These are phyloP conservation scores for Simplicillium aogashimaense DNA, from an alignment of 2,329 filamentous ascomycete species.

Conservation along the genomic window DNA sequence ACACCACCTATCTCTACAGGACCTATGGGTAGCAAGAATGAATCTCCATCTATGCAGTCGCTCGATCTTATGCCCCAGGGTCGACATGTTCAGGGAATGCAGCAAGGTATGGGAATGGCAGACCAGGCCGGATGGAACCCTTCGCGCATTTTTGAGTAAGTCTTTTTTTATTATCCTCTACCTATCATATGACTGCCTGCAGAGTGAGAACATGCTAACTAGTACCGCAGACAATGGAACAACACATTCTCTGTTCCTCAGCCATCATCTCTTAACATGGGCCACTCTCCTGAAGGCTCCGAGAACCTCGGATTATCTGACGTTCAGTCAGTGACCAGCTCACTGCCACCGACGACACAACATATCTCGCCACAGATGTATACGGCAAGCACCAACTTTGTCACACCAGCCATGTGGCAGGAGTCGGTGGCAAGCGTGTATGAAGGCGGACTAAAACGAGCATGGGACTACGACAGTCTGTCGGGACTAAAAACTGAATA, in stretches of 20 bases:
- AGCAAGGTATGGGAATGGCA: conserved; percentile 47
- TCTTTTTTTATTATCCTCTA: conserved; percentile 13
- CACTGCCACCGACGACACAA: conserved; percentile 33
- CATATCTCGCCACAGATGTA: conserved; percentile 41
- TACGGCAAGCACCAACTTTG: conserved; percentile 37
- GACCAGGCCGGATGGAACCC: conserved; percentile 73
- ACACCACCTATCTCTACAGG: conserved; percentile 71
- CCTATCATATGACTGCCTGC: too few relatives aligned
- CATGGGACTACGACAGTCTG: conserved; percentile 45
- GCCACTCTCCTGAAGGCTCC: conserved; percentile 41
- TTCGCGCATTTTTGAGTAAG: conserved; percentile 81
- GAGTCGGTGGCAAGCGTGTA: conserved; percentile 62
- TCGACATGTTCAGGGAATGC: conserved; percentile 40
- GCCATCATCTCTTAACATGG: conserved; percentile 40
- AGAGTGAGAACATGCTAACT: not conserved
- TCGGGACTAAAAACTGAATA: conserved; percentile 14
- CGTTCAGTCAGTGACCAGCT: conserved; percentile 35
- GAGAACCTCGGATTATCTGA: conserved; percentile 45
- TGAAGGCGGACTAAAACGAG: conserved; percentile 52
- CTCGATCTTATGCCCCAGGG: conserved; percentile 60
- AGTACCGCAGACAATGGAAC: conserved; percentile 71
- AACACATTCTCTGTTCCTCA: conserved; percentile 69
- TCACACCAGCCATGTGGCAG: conserved; percentile 66
- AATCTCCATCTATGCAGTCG: conserved; percentile 64
- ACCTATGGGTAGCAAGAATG: conserved; percentile 65